A percentile compares a stretch with the other conserved stretches of the same genome.
phyloP scores from a whole-genome alignment of 2,329 filamentous ascomycete species.

The Ophiostoma sp. region DNA sequence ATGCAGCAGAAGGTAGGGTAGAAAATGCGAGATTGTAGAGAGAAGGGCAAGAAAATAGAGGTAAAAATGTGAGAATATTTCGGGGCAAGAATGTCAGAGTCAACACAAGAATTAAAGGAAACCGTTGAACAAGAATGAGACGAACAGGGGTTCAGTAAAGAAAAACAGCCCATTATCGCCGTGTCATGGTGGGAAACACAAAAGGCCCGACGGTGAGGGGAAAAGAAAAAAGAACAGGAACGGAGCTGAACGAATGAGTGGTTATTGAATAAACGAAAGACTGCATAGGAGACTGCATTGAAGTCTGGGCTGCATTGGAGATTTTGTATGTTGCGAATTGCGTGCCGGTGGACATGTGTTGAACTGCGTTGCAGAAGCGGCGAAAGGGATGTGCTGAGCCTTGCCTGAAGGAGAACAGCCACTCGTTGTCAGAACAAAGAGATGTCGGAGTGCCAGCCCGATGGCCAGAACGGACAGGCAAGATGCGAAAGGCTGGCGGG shows the following conservation, averaged over 20 bases:
- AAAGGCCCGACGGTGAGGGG: background rate
- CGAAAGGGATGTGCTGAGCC: background rate
- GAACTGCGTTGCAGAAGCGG: background rate
- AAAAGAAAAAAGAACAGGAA: background rate
- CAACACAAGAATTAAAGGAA: background rate
- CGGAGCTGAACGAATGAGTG: background rate
- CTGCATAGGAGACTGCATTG: background rate
- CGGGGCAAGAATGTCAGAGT: background rate
- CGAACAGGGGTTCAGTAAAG: background rate
- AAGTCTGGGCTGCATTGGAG: background rate
- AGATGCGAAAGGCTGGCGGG: background rate
- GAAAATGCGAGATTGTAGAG: background rate
- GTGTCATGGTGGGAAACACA: conserved; percentile 4
- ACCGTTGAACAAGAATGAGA: background rate
- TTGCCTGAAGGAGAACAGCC: background rate
- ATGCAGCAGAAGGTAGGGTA: background rate
- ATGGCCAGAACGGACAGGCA: background rate
- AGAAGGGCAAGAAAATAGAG: background rate
- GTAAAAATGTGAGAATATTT: background rate
- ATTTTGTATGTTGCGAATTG: background rate
- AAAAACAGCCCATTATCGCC: background rate
- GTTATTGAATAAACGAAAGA: background rate
- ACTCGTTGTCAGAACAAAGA: background rate
- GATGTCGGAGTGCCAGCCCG: background rate
- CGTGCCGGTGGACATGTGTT: background rate